Percentiles rank a stretch among this genome's conserved stretches.
Evolutionary conservation across 768 basidiomycete genomes (phyloP).

Genomic region (Russula ochroleuca): DNA sequence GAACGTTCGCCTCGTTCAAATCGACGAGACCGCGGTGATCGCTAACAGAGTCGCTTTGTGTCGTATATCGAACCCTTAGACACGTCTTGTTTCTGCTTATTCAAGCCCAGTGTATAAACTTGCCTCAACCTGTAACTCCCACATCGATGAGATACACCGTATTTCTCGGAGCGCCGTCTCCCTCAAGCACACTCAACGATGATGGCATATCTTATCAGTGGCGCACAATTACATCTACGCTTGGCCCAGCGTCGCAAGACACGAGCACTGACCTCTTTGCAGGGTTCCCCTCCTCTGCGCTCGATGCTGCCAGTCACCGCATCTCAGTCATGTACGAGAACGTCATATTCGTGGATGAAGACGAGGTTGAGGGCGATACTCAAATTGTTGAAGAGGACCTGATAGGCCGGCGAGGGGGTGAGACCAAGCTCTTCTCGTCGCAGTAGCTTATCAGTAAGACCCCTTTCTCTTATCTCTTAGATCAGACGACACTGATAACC

Average conservation of each 20-base stretch:
- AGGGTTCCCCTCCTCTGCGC: constrained; percentile 41
- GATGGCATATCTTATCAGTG: constrained; percentile 39
- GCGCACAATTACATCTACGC: constrained; percentile 41
- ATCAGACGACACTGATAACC: constrained; percentile 16
- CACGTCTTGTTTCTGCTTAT: background rate
- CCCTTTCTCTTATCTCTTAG: constrained; percentile 2
- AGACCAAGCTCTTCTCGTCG: background rate
- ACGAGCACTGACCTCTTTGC: constrained; percentile 26
- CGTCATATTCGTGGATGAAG: constrained; percentile 55
- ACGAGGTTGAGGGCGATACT: constrained; percentile 29
- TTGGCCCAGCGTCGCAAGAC: constrained; percentile 14
- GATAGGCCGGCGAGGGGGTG: constrained; percentile 3
- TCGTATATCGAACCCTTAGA: background rate
- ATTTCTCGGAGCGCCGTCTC: constrained; percentile 47
- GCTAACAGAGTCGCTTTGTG: background rate
- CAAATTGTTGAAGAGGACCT: constrained; percentile 14
- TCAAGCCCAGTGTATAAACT: background rate
- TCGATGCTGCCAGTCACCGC: constrained; percentile 63
- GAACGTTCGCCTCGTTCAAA: constrained; percentile 17
- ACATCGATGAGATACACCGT: constrained; percentile 39
- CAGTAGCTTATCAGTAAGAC: background rate
- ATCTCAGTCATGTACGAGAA: constrained; percentile 70
- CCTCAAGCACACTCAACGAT: constrained; percentile 37
- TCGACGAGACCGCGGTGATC: constrained; percentile 10
- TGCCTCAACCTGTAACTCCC: background rate